A percentile compares a stretch with the other conserved stretches of the same genome.
These are phyloP conservation scores for Parasarocladium wereldwijsianum DNA, from an alignment of 2,329 filamentous ascomycete species.

Conservation along the genomic window DNA sequence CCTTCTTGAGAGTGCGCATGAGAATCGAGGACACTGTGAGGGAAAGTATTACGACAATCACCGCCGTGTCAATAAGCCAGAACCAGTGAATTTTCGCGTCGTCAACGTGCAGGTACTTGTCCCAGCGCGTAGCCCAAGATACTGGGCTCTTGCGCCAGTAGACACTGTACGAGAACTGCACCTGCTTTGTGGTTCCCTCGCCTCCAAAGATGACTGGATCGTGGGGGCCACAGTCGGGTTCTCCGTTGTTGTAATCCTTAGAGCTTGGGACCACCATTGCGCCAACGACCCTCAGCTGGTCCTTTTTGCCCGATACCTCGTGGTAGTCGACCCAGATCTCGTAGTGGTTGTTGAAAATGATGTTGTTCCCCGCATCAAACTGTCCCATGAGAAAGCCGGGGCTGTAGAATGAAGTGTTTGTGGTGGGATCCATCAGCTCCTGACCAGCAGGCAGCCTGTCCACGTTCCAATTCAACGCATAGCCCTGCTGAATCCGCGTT, in stretches of 20 bases:
- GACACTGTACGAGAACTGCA: constrained; percentile 85
- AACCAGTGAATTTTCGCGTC: constrained; percentile 99
- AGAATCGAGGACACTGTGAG: constrained; percentile 89
- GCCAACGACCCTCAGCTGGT: constrained; percentile 77
- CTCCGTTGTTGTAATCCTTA: constrained; percentile 35
- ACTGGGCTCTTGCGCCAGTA: constrained; percentile 75
- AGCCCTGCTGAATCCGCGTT: constrained; percentile 64
- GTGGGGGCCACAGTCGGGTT: constrained; percentile 47
- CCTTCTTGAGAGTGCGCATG: constrained; percentile 75
- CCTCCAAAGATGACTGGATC: constrained; percentile 48
- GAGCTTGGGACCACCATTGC: constrained; percentile 79
- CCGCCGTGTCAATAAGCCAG: constrained; percentile 87
- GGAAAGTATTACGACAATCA: constrained; percentile 85
- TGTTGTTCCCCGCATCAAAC: constrained; percentile 36
- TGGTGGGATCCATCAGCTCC: constrained; percentile 60
- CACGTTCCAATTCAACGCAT: constrained; percentile 90
- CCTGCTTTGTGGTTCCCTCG: constrained; percentile 33
- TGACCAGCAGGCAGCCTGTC: constrained; percentile 89
- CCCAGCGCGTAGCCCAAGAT: constrained; percentile 93
- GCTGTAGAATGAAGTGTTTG: constrained; percentile 70
- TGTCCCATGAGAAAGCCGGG: constrained; percentile 74
- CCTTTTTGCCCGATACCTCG: constrained; percentile 47
- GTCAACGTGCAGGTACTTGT: constrained; percentile 95
- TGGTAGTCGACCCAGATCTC: constrained; percentile 92
- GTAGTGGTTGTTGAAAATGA: constrained; percentile 82